Percentiles rank a stretch among this genome's conserved stretches.
Evolutionary conservation across 108 stramenopile genomes (phyloP).

Genomic region (Skeletonema menzelii): DNA sequence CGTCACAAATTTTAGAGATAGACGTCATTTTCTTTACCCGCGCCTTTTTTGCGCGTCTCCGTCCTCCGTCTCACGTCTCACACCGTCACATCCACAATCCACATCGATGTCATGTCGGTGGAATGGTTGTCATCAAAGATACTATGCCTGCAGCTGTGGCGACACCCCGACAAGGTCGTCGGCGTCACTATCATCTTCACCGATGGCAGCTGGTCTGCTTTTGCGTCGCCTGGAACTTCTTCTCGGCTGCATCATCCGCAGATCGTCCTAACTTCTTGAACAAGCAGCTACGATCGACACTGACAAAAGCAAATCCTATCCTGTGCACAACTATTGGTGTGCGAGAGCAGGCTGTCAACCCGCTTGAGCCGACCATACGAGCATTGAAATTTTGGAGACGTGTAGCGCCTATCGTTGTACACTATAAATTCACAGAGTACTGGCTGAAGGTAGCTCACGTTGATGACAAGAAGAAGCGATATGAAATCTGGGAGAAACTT

Average conservation of each 20-base stretch:
- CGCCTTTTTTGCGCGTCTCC: too few species aligned
- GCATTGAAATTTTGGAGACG: slow-evolving; percentile 61
- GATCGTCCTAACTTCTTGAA: neutral
- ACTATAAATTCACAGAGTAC: slow-evolving; percentile 72
- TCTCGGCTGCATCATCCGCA: neutral
- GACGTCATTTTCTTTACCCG: too few species aligned
- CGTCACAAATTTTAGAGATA: too few species aligned
- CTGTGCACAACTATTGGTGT: neutral
- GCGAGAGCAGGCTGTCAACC: slow-evolving; percentile 6
- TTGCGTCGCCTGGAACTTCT: neutral
- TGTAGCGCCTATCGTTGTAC: slow-evolving; percentile 68
- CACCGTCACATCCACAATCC: too few species aligned
- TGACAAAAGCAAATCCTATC: slow-evolving; percentile 6
- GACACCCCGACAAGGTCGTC: too few species aligned
- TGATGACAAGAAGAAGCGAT: slow-evolving; percentile 35
- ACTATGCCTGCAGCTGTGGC: too few species aligned
- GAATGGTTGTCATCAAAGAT: too few species aligned
- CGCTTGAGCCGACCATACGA: slow-evolving; percentile 33
- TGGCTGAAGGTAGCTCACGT: slow-evolving; percentile 43
- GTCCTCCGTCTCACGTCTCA: too few species aligned
- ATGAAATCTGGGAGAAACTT: slow-evolving; percentile 48
- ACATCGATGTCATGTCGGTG: too few species aligned
- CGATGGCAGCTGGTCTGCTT: neutral
- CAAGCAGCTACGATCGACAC: neutral
- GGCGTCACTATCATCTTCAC: too few species aligned